phyloP scores from a whole-genome alignment of 139 green algal species.

The Picochlorum sp. region DNA sequence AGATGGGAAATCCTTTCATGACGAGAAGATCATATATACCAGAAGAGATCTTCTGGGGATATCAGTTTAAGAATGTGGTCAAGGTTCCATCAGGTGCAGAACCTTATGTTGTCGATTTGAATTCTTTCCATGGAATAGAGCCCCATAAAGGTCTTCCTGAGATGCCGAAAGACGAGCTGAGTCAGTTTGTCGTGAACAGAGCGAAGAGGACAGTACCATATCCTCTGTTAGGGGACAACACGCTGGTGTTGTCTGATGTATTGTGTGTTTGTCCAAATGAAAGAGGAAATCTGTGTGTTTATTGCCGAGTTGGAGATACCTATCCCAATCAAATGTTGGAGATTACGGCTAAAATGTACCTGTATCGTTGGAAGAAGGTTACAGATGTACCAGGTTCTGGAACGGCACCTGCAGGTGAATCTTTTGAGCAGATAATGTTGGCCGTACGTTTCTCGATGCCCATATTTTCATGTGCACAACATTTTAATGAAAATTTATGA shows the following conservation, averaged over 20 bases:
- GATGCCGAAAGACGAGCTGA: conserved; percentile 37
- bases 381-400: not conserved
- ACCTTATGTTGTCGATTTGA: conserved; percentile 55
- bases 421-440: not conserved
- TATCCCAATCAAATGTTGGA: conserved; percentile 69
- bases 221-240: conserved; percentile 65
- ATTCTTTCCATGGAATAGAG: conserved; percentile 70
- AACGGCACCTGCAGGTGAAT: conserved; percentile 2
- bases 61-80: conserved; percentile 55
- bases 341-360: conserved; percentile 41
- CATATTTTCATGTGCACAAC: not conserved
- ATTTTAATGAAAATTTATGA: not conserved
- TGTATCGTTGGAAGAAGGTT: conserved; percentile 60
- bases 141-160: conserved; percentile 47
- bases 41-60: conserved; percentile 71
- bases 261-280: conserved; percentile 15
- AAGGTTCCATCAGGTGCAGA: conserved; percentile 4
- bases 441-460: not conserved
- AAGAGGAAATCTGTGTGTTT: conserved; percentile 15
- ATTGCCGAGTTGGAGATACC: conserved; percentile 50
- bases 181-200: conserved; percentile 41
- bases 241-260: conserved; percentile 55
- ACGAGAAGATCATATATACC: conserved; percentile 36
- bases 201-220: conserved; percentile 43
- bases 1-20: conserved; percentile 28